Evolutionary conservation across 495 filamentous ascomycete genomes (phyloP), one percentile per base, ranked within the genome.

Genomic region (Lasiosphaeris hirsuta): DNA sequence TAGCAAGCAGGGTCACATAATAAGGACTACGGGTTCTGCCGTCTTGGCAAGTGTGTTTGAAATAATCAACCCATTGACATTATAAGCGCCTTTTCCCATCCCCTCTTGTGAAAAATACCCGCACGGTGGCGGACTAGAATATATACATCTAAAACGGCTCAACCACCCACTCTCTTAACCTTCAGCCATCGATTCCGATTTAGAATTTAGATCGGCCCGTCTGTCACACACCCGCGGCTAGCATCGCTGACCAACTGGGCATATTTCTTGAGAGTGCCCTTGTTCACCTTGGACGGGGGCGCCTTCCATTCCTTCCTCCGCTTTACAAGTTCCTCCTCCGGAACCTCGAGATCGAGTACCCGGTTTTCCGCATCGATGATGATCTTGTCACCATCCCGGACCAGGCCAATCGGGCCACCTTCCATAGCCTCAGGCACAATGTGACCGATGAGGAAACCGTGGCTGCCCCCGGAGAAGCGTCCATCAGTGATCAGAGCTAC

Each of bases 401-500:
- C 83, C 41, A 91, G 73, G 7, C 78, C 88, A 59, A 89, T 87
- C 9, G 86, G 86, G 0, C 86, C 86, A 36, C 86, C 86, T 58
- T 82, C 82, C 63, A 85, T 81, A 8, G 86, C 86, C 69, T 89
- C 86, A 14, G 86, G 86, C 17, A 86, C 85, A 58, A 89, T 82
- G 64, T 89, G 86, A 10, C 88, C 88, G 63, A 91, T 90, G 58
- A 91, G 68, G 78, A 91, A 91, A 5, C 88, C 88, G 75, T 91
- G 88, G 60, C 79, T 84, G 50, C 89, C 89, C 44, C 89, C 89
- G 19, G 82, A 84, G 78, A 90, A 91, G 11, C 88, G 78, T 11
- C 88, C 88, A 65, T 91, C 88, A 1, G 88, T 93, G 55, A 93
- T 81, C 33, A 93, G 77, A 7, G 89, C 89, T 3, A 92, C 87